A percentile compares a stretch with the other conserved stretches of the same genome.
Conservation (phyloP, 2,329 filamentous ascomycete genomes). For the Colletotrichum horii region DNA sequence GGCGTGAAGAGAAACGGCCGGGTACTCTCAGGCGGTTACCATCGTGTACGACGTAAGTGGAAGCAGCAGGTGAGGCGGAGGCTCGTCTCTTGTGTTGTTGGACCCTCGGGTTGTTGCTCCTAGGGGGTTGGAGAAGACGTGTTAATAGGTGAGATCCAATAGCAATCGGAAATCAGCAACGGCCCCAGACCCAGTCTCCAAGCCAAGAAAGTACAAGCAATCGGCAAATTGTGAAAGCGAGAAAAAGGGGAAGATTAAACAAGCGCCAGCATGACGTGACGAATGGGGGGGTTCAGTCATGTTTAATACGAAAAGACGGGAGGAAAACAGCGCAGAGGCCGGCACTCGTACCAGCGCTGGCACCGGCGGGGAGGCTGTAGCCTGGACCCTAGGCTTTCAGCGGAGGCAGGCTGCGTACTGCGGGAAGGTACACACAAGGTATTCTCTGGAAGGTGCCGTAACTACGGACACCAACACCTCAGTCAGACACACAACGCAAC, state of each 20-base stretch:
- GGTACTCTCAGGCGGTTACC: slow-evolving; percentile 17
- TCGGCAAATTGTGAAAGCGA: slow-evolving; percentile 1
- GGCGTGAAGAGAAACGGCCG: slow-evolving; percentile 7
- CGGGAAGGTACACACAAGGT: neutral
- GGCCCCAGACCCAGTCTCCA: neutral
- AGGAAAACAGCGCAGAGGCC: neutral
- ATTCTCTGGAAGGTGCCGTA: neutral
- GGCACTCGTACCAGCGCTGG: neutral
- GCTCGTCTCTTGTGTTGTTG: slow-evolving; percentile 22
- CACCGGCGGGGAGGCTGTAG: neutral
- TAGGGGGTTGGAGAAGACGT: slow-evolving; percentile 5
- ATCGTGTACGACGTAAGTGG: slow-evolving; percentile 13
- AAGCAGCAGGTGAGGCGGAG: slow-evolving; percentile 20
- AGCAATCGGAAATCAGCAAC: slow-evolving; percentile 6
- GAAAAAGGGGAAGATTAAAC: neutral
- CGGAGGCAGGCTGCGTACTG: neutral
- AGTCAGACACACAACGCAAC: neutral
- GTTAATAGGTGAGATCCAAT: neutral
- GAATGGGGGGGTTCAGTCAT: slow-evolving; percentile 1
- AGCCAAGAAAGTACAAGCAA: neutral
- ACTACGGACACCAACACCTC: neutral
- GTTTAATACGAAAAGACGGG: slow-evolving; percentile 14
- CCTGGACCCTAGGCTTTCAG: neutral
- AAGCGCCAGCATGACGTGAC: slow-evolving; percentile 4
- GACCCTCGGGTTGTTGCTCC: slow-evolving; percentile 7